Percentiles rank a stretch among this genome's conserved stretches.
Evolutionary conservation across 345 rosid genomes (phyloP).

Genomic region (Brassica juncea): DNA sequence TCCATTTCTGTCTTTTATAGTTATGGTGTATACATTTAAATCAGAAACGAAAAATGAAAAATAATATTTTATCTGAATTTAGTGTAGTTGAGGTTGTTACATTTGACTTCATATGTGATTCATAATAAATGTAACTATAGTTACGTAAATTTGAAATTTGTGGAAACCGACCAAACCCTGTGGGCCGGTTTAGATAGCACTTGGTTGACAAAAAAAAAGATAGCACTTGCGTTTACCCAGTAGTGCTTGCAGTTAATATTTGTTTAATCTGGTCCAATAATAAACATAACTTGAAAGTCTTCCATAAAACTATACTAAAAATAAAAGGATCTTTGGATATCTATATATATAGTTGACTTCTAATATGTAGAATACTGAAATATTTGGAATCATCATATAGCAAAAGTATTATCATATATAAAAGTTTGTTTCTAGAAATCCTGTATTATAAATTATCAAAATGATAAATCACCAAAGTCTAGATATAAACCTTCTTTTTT

Average conservation of each 20-base stretch:
- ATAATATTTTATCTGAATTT: neutral
- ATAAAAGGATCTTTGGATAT: neutral
- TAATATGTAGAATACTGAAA: neutral
- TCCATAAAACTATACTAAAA: neutral
- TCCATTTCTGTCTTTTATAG: neutral
- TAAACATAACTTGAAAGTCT: constrained; percentile 19
- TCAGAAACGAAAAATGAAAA: neutral
- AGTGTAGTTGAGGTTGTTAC: constrained; percentile 21
- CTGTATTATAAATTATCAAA: neutral
- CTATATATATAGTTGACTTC: neutral
- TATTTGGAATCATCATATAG: neutral
- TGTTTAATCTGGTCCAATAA: constrained; percentile 12
- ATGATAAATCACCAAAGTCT: neutral
- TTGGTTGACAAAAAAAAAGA: neutral
- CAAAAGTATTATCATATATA: neutral
- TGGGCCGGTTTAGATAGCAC: constrained; percentile 25
- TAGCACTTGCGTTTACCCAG: neutral
- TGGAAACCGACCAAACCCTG: constrained; percentile 41
- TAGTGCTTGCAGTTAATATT: constrained; percentile 8
- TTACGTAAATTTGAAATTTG: constrained; percentile 19
- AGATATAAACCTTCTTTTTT: neutral
- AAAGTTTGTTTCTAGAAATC: neutral
- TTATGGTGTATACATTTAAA: neutral
- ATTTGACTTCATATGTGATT: constrained; percentile 30
- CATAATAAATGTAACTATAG: constrained; percentile 9